A percentile compares a stretch with the other conserved stretches of the same genome.
phyloP scores from a whole-genome alignment of 371 early-diverging fungal species.

The Mortierella sp. region DNA sequence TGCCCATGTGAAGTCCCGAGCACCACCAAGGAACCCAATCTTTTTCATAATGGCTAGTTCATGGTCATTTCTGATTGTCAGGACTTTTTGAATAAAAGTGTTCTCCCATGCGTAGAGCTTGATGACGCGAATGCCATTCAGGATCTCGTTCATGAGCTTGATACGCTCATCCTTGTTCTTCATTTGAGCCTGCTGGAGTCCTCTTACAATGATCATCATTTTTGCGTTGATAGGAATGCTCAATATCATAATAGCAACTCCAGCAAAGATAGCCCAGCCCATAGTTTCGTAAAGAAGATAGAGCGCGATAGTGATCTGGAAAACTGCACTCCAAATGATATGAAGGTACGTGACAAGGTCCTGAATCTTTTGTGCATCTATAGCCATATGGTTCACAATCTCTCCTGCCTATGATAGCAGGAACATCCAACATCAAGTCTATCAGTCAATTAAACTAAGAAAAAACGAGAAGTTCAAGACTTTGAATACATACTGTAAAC shows the following conservation, averaged over 20 bases:
- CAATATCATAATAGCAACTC: slow-evolving; percentile 85
- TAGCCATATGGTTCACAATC: slow-evolving; percentile 93
- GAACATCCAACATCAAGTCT: background rate
- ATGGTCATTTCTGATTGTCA: slow-evolving; percentile 77
- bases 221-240: slow-evolving; percentile 78
- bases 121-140: slow-evolving; percentile 94
- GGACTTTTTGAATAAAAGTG: slow-evolving; percentile 61
- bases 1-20: slow-evolving; percentile 74
- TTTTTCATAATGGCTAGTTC: slow-evolving; percentile 82
- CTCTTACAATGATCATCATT: slow-evolving; percentile 71
- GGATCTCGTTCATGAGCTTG: slow-evolving; percentile 92
- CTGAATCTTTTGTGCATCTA: slow-evolving; percentile 85
- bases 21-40: slow-evolving; percentile 72
- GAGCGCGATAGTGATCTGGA: slow-evolving; percentile 88
- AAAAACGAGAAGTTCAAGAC: background rate
- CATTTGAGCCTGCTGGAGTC: slow-evolving; percentile 88
- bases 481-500: slow-evolving; percentile 76
- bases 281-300: slow-evolving; percentile 84
- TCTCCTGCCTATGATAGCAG: slow-evolving; percentile 48
- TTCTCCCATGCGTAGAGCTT: slow-evolving; percentile 83
- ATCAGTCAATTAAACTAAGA: background rate
- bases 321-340: slow-evolving; percentile 90
- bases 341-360: slow-evolving; percentile 81
- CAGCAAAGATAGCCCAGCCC: slow-evolving; percentile 89
- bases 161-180: slow-evolving; percentile 90